Evolutionary conservation across 2,329 filamentous ascomycete genomes (phyloP).

Genomic region (Cordyceps militaris): DNA sequence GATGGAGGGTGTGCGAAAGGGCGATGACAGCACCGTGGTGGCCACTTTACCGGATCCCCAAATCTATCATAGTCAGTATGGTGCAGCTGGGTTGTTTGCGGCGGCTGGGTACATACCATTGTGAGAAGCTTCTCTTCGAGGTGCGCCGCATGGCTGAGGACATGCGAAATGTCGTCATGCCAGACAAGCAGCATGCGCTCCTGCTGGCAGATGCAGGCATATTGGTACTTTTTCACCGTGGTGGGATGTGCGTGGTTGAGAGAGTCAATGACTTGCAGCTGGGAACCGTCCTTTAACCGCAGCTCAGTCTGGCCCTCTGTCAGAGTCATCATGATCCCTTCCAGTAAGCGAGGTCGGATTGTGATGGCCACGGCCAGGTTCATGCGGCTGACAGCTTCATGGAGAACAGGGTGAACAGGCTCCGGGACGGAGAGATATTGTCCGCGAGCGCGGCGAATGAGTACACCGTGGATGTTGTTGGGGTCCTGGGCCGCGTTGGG

Average conservation of each 20-base stretch:
- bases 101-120: conserved; percentile 23
- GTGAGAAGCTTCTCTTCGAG: conserved; percentile 28
- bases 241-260: conserved; percentile 31
- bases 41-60: conserved; percentile 8
- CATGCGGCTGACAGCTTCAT: conserved; percentile 36
- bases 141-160: conserved; percentile 30
- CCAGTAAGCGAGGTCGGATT: conserved; percentile 40
- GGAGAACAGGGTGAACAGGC: conserved; percentile 29
- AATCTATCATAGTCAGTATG: conserved; percentile 14
- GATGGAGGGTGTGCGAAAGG: conserved; percentile 2
- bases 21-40: neutral
- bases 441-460: conserved; percentile 32
- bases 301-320: conserved; percentile 35
- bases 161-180: conserved; percentile 34
- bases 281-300: conserved; percentile 33
- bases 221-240: conserved; percentile 35
- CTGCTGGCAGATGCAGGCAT: conserved; percentile 34
- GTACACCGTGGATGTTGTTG: conserved; percentile 27
- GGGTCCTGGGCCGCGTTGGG: conserved; percentile 13
- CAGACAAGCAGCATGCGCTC: conserved; percentile 36
- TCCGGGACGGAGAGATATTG: conserved; percentile 36
- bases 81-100: conserved; percentile 11
- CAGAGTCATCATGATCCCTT: conserved; percentile 36
- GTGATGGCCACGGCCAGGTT: conserved; percentile 41
- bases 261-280: conserved; percentile 39